A percentile compares a stretch with the other conserved stretches of the same genome.
These are phyloP conservation scores for Mimosa pudica DNA, from an alignment of 306 rosid species.

Conservation along the genomic window DNA sequence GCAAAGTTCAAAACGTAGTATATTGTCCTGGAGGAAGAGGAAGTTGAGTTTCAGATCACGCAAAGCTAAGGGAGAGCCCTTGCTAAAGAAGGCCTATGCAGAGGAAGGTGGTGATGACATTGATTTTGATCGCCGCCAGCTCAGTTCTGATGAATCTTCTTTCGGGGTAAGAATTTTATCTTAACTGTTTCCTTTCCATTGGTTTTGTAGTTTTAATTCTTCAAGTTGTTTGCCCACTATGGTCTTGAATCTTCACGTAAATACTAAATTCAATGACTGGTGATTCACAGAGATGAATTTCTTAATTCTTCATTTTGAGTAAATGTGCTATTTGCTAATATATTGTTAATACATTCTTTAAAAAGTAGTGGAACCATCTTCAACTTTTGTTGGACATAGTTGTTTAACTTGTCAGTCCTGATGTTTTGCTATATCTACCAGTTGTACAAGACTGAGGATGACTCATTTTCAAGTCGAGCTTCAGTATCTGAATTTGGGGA, in stretches of 20 bases:
- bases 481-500: slow-evolving; percentile 96
- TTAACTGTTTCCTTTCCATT: slow-evolving; percentile 27
- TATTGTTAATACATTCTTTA: not conserved
- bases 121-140: slow-evolving; percentile 94
- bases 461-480: slow-evolving; percentile 73
- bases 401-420: slow-evolving; percentile 31
- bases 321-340: not conserved
- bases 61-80: slow-evolving; percentile 92
- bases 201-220: not conserved
- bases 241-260: no score
- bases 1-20: slow-evolving; percentile 81
- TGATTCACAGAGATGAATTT: not conserved
- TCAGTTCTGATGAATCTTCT: slow-evolving; percentile 92
- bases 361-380: slow-evolving; percentile 18
- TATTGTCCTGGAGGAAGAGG: slow-evolving; percentile 97
- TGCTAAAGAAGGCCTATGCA: slow-evolving; percentile 90
- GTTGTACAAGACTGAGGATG: slow-evolving; percentile 78
- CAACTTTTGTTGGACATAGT: slow-evolving; percentile 23
- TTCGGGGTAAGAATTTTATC: slow-evolving; percentile 59
- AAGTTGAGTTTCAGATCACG: slow-evolving; percentile 98
- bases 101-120: slow-evolving; percentile 99
- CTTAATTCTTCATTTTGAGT: not conserved
- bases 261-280: not conserved
- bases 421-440: slow-evolving; percentile 37
- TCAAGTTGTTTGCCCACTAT: no score